A percentile compares a stretch with the other conserved stretches of the same genome.
Evolutionary conservation across 2,329 filamentous ascomycete species (phyloP).

Genomic region (Colletotrichum sp.): DNA sequence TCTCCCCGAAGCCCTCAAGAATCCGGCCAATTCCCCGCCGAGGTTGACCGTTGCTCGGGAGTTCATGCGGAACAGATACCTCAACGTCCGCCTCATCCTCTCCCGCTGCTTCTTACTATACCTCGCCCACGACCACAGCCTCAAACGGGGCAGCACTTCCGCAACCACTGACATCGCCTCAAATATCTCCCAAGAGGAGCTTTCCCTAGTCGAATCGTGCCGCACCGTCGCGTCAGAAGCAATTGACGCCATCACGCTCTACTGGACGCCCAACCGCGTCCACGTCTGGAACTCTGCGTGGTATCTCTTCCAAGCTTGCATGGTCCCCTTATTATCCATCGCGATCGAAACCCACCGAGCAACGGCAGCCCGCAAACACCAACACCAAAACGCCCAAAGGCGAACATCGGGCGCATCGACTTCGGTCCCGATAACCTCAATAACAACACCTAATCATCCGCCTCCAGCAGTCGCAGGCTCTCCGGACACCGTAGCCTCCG

Average conservation of each 20-base stretch:
- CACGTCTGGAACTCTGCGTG: slow-evolving; percentile 36
- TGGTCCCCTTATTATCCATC: slow-evolving; percentile 32
- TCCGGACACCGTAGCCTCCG: not conserved
- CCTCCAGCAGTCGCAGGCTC: not conserved
- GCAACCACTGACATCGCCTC: not conserved
- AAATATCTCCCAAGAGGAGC: slow-evolving; percentile 22
- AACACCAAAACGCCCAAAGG: not conserved
- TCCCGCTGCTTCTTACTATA: slow-evolving; percentile 26
- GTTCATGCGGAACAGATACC: slow-evolving; percentile 33
- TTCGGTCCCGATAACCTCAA: not conserved
- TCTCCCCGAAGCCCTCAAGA: slow-evolving; percentile 26
- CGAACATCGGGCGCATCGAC: not conserved
- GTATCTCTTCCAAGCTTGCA: slow-evolving; percentile 38
- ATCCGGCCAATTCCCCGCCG: slow-evolving; percentile 26
- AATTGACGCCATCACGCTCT: slow-evolving; percentile 33
- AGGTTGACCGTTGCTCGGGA: slow-evolving; percentile 30
- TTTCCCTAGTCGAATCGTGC: slow-evolving; percentile 26
- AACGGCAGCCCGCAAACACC: not conserved
- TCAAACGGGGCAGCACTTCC: not conserved
- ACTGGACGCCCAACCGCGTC: slow-evolving; percentile 35
- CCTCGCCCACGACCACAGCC: slow-evolving; percentile 24
- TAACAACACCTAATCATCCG: not conserved
- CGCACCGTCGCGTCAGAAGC: slow-evolving; percentile 31
- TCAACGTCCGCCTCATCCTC: slow-evolving; percentile 31
- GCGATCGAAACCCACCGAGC: slow-evolving; percentile 25